Percentiles rank a stretch among this genome's conserved stretches.
phyloP scores from a whole-genome alignment of 306 rosid genomes.

The Inga oerstediana region DNA sequence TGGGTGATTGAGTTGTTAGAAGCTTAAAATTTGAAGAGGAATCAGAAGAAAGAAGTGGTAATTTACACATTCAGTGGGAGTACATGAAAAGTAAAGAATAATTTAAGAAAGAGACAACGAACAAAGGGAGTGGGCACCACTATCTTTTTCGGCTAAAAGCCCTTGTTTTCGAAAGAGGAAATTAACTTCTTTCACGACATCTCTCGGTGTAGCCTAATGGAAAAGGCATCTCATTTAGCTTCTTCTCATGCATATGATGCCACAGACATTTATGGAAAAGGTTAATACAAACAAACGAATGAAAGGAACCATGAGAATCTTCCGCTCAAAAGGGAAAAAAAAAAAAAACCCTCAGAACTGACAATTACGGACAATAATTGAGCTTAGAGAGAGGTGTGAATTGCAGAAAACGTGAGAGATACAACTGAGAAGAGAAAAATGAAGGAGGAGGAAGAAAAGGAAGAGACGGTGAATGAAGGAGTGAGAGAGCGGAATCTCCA shows the following conservation, averaged over 20 bases:
- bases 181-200: not conserved
- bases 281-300: not conserved
- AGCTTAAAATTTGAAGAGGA: not conserved
- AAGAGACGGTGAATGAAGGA: not conserved
- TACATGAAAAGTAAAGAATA: not conserved
- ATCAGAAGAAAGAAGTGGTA: not conserved
- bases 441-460: not conserved
- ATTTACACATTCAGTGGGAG: not conserved
- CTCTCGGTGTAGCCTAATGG: not conserved
- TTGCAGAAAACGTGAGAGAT: not conserved
- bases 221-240: not conserved
- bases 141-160: not conserved
- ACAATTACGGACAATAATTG: not conserved
- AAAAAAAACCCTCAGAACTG: not conserved
- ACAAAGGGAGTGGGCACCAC: not conserved
- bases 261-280: not conserved
- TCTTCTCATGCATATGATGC: not conserved
- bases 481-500: not conserved
- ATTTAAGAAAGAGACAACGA: not conserved
- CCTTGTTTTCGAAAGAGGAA: not conserved
- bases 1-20: not conserved
- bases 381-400: too few species aligned
- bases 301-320: not conserved
- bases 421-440: not conserved
- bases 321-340: not conserved